Conservation (phyloP, 176 grass and related monocot species). For the Carex parvula region DNA sequence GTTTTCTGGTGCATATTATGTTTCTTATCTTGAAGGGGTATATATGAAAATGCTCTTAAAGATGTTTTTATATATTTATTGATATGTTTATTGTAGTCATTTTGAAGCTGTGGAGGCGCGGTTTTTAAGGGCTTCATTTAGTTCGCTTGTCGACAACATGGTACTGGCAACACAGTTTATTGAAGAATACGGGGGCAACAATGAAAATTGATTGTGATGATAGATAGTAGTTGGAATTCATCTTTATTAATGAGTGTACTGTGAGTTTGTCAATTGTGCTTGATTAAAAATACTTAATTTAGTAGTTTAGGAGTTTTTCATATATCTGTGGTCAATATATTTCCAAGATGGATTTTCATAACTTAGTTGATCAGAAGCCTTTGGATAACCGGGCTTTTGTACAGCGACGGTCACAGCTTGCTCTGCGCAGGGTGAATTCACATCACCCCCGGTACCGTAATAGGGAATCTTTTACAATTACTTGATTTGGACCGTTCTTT, state of each 20-base stretch:
- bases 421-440: no score
- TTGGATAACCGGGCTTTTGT: not conserved
- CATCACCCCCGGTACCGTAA: no score
- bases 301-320: not conserved
- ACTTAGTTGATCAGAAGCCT: not conserved
- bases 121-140: slow-evolving; percentile 75
- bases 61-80: slow-evolving; percentile 5
- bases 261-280: not conserved
- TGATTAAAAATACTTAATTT: not conserved
- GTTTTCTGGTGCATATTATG: not conserved
- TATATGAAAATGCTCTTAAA: not conserved
- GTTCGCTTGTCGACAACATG: slow-evolving; percentile 67
- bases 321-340: not conserved
- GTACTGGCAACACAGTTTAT: slow-evolving; percentile 71
- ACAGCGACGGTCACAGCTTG: no score
- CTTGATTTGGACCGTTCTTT: no score
- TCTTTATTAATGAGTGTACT: not conserved
- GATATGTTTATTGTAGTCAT: slow-evolving; percentile 33
- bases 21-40: not conserved
- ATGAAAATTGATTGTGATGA: slow-evolving; percentile 21
- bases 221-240: not conserved
- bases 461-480: no score
- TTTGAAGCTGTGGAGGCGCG: slow-evolving; percentile 82
- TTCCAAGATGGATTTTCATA: not conserved
- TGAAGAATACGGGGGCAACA: slow-evolving; percentile 49